phyloP scores from a whole-genome alignment of 1,284 basidiomycete genomes.

The Ustilago trichophora region DNA sequence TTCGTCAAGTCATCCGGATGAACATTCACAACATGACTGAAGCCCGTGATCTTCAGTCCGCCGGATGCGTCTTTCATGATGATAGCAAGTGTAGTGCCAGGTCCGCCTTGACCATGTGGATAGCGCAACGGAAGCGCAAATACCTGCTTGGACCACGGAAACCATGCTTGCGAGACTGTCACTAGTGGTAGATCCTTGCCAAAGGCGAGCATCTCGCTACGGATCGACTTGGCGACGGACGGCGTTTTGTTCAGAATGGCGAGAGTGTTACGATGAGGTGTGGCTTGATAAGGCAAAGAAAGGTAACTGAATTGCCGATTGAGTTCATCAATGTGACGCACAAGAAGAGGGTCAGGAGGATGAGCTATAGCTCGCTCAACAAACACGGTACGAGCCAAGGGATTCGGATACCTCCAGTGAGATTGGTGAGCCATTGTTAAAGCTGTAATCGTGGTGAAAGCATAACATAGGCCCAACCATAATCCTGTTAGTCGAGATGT shows the following conservation, averaged over 20 bases:
- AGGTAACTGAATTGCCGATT: background rate
- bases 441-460: too few species aligned
- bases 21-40: background rate
- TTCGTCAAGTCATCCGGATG: background rate
- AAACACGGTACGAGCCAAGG: too few species aligned
- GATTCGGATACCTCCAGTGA: too few species aligned
- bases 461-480: too few species aligned
- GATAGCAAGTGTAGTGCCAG: slow-evolving; percentile 1
- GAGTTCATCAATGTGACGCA: background rate
- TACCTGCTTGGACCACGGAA: background rate
- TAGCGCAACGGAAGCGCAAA: background rate
- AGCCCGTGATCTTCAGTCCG: background rate
- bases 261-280: background rate
- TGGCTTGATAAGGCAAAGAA: too few species aligned
- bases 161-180: background rate
- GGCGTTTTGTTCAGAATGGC: background rate
- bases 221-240: background rate
- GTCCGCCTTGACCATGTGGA: slow-evolving; percentile 3
- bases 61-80: background rate
- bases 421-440: too few species aligned
- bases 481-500: too few species aligned
- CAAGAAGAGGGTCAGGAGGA: too few species aligned
- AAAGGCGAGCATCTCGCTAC: background rate
- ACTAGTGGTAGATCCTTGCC: background rate
- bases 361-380: too few species aligned